Percentiles rank a stretch among this genome's conserved stretches.
These are phyloP conservation scores for Ascochyta koolunga DNA, from an alignment of 2,329 filamentous ascomycete species.

Conservation along the genomic window DNA sequence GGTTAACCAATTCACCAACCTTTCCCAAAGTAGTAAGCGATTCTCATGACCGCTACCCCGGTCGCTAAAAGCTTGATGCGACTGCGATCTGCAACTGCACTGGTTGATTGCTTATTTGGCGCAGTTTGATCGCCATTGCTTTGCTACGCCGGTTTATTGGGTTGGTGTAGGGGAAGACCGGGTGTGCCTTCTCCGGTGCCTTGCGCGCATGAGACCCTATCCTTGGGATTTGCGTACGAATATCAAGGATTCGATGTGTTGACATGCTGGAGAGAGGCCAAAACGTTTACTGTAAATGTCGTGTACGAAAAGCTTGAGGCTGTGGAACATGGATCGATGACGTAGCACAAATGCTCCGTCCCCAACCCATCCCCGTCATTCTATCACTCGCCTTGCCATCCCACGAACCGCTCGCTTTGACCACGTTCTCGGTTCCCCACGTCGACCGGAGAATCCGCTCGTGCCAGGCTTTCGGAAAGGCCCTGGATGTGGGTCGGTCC, in stretches of 20 bases:
- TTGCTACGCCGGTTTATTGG: not conserved
- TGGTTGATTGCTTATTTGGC: constrained; percentile 1
- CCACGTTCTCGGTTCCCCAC: constrained; percentile 13
- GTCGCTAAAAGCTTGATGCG: too few species aligned
- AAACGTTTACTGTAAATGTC: not conserved
- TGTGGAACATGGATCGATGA: constrained; percentile 5
- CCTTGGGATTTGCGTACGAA: too few species aligned
- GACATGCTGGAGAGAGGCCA: not conserved
- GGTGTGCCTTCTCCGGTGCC: not conserved
- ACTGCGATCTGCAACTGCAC: not conserved
- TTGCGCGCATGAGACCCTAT: not conserved
- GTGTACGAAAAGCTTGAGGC: not conserved
- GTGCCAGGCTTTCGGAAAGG: not conserved
- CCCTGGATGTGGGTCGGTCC: constrained; percentile 3
- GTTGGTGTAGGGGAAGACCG: constrained; percentile 4
- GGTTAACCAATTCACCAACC: too few species aligned
- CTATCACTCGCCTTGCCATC: constrained; percentile 3
- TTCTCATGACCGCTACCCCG: too few species aligned
- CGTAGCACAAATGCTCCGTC: not conserved
- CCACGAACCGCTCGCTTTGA: constrained; percentile 4
- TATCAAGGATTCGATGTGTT: too few species aligned
- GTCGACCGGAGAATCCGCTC: constrained; percentile 10
- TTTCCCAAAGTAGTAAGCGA: too few species aligned
- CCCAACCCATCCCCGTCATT: not conserved
- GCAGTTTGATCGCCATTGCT: not conserved